Base-by-base conservation (phyloP, 768 basidiomycete species). In the Boletales sp. region DNA sequence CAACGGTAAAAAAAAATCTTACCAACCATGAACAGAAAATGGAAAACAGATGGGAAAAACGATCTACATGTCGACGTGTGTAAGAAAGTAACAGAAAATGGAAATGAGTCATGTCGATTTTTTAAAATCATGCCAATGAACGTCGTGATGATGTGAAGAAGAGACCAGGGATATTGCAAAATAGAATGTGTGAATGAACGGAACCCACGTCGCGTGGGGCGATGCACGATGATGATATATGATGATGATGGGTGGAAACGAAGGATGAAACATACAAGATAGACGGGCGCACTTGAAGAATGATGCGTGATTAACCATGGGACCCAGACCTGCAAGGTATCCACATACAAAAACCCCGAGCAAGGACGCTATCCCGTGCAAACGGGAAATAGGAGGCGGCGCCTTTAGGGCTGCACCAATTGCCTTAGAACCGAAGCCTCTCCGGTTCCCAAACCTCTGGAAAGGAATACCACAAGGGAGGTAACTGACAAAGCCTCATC, bases 361-460 rank as follows among this genome's bases (percentile, higher is more conserved):
- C 35, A 56, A 17, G 10, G 24, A 36, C 38, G 27, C 29, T 19
- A 29, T 42, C 27, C 15, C 17, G n/a, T 41, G 42, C 18, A 43
- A 30, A 24, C 10, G 14, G 24, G 14, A 24, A 8, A 24, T 5
- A 30, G 31, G 40, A 45, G 31, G 43, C 5, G 17, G 43, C 21
- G 37, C 34, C 31, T 24, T n/a, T 17, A 32, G 19, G 19, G 17
- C 5, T 35, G 30, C 13, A 5, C 24, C 38, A 24, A 32, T 12
- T 31, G 6, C 24, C 24, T 66, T 45, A 68, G 29, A 69, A 60
- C 27, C 56, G 56, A 12, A 55, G 43, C 36, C 50, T 52, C 12
- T 56, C 57, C 8, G 69, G 27, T 43, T 67, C 56, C 68, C 68
- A 69, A 12, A 71, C 68, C 43, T 71, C 69, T 9, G 68, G 68